These are phyloP conservation scores for Neoscytalidium dimidiatum DNA, from an alignment of 2,329 filamentous ascomycete species.

Conservation along the genomic window DNA sequence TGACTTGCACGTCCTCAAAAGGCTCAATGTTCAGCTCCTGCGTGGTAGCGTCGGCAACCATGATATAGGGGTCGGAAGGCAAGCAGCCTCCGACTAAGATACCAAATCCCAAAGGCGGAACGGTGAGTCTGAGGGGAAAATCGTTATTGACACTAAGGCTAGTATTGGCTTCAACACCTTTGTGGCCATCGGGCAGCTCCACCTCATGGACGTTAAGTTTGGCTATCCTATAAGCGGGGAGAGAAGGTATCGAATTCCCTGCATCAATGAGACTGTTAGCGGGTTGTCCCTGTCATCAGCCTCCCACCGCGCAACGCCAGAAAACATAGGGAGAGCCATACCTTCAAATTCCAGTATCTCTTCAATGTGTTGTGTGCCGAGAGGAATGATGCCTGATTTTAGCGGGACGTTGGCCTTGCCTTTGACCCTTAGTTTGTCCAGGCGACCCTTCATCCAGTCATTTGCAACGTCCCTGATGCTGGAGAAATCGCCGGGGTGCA, in stretches of 20 bases:
- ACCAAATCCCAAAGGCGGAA: slow-evolving; percentile 82
- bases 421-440: slow-evolving; percentile 69
- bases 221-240: slow-evolving; percentile 82
- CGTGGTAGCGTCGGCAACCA: slow-evolving; percentile 75
- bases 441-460: slow-evolving; percentile 81
- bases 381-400: slow-evolving; percentile 74
- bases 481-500: slow-evolving; percentile 74
- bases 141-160: slow-evolving; percentile 71
- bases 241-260: slow-evolving; percentile 67
- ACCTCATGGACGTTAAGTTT: slow-evolving; percentile 78
- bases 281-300: slow-evolving; percentile 51
- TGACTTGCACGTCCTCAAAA: slow-evolving; percentile 65
- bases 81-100: slow-evolving; percentile 83
- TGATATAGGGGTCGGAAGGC: slow-evolving; percentile 70
- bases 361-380: slow-evolving; percentile 75
- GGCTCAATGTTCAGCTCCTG: slow-evolving; percentile 68
- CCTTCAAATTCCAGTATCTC: slow-evolving; percentile 81
- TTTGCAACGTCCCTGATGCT: slow-evolving; percentile 79
- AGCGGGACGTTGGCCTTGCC: slow-evolving; percentile 74
- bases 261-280: slow-evolving; percentile 19
- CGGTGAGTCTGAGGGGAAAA: slow-evolving; percentile 73
- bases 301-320: slow-evolving; percentile 37
- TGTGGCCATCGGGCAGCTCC: slow-evolving; percentile 53
- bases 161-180: slow-evolving; percentile 78
- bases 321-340: slow-evolving; percentile 69